Evolutionary conservation across 1,284 basidiomycete genomes (phyloP).

Genomic region (Cystobasidiaceae sp.): DNA sequence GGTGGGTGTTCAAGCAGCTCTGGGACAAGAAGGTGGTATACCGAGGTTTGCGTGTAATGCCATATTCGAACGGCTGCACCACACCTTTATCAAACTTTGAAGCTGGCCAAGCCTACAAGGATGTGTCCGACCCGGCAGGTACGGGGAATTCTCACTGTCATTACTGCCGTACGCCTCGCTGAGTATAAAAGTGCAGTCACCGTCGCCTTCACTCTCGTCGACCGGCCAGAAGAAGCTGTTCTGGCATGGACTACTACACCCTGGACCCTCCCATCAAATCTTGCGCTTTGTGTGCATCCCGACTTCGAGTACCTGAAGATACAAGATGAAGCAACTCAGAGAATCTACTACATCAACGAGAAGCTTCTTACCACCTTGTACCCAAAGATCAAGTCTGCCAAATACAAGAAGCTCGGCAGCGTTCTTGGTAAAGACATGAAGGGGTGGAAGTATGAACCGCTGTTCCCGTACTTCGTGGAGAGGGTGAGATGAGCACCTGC

Average conservation of each 20-base stretch:
- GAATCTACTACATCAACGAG: constrained; percentile 91
- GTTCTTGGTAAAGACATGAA: constrained; percentile 81
- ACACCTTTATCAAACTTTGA: constrained; percentile 98
- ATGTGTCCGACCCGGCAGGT: constrained; percentile 91
- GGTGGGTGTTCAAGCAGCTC: constrained; percentile 98
- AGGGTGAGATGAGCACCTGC: constrained; percentile 54
- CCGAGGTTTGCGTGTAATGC: constrained; percentile 91
- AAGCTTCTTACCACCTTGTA: constrained; percentile 81
- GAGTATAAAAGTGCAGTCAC: constrained; percentile 65
- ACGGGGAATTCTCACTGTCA: constrained; percentile 13
- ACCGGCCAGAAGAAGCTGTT: constrained; percentile 84
- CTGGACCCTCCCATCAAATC: constrained; percentile 95
- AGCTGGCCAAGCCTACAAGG: constrained; percentile 86
- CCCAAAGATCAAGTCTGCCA: constrained; percentile 97
- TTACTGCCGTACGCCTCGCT: too few species aligned
- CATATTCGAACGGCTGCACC: constrained; percentile 93
- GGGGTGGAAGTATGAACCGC: constrained; percentile 90
- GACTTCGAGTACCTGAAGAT: constrained; percentile 97
- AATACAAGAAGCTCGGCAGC: constrained; percentile 72
- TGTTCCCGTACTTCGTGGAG: constrained; percentile 95
- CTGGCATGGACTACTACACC: constrained; percentile 99
- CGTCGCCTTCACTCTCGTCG: constrained; percentile 84
- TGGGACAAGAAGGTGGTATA: constrained; percentile 94
- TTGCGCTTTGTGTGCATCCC: constrained; percentile 92
- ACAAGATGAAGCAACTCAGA: constrained; percentile 78